These are phyloP conservation scores for Bipolaris oryzae DNA, from an alignment of 2,329 filamentous ascomycete genomes.

Conservation along the genomic window DNA sequence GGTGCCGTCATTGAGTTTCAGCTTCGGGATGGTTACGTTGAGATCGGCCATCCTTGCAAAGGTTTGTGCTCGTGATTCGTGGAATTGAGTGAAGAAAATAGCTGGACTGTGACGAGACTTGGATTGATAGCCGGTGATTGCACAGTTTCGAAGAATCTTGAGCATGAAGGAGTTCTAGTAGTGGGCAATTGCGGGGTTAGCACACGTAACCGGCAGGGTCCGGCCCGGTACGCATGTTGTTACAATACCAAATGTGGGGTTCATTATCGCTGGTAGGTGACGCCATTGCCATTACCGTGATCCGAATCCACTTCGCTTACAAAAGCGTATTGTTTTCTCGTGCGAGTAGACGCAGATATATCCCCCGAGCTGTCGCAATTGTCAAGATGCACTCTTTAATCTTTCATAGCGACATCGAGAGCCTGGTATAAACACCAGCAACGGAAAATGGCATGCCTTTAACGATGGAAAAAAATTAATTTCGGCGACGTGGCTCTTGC, in stretches of 20 bases:
- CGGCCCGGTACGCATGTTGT: background rate
- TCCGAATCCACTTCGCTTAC: background rate
- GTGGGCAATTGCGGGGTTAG: background rate
- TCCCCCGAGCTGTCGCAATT: background rate
- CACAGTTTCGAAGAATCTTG: background rate
- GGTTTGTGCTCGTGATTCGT: background rate
- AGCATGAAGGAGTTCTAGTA: constrained; percentile 1
- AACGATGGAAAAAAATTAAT: background rate
- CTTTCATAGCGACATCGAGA: no score
- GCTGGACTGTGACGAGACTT: background rate
- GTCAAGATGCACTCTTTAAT: background rate
- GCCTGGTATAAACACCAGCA: background rate
- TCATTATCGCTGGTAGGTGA: background rate
- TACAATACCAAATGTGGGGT: constrained; percentile 16
- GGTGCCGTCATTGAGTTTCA: constrained; percentile 76
- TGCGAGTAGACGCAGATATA: background rate
- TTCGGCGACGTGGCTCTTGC: background rate
- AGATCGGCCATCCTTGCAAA: constrained; percentile 50
- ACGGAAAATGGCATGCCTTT: background rate
- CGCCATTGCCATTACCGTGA: constrained; percentile 5
- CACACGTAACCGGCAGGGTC: background rate
- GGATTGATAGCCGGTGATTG: background rate
- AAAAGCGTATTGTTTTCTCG: background rate
- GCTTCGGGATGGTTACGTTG: constrained; percentile 58
- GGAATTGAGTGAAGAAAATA: background rate